Evolutionary conservation across 768 basidiomycete genomes (phyloP), one percentile per base, ranked within the genome.

Genomic region (Cyathus striatus): DNA sequence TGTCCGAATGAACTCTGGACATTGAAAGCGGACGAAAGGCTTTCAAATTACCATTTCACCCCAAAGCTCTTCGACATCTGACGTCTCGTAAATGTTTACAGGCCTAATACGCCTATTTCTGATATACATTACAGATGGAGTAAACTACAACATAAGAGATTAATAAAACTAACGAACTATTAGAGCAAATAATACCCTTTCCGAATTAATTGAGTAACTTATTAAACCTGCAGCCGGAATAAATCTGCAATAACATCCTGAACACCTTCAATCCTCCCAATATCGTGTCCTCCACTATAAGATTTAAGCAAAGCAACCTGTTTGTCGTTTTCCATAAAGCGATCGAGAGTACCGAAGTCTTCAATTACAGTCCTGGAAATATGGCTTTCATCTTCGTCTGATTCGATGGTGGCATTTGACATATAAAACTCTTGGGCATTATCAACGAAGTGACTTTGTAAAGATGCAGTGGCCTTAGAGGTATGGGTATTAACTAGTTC

Each of bases 251-350:
- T 72, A 10, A 76, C 63, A 57, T 86, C 84, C 49, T 88, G 83
- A 17, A 86, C 75, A 6, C 85, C 86, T 47, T 88, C 84, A 23
- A 78, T 62, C 2, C 72, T 59, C 10, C 78, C 78, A 36, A 86
- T 59, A 45, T 78, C 72, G 53, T 89, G 86, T 0, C 66, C 66
- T 5, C 86, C 86, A 47, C 67, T 69, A 21, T 65, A 50, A 1
- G 79, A 79, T 61, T 78, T 77, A 33, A 86, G 60, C 40, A 83
- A 65, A 4, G 75, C 72, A 5, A 86, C 68, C 40, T 68, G 74
- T 45, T 73, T 30, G n/a, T 30, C n/a, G 27, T 30, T n/a, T 30
- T 58, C 5, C 64, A 40, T 20, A 51, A 21, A 55, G 45, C 63
- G 55, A 59, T 43, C 83, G 75, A 56, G 82, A 66, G 45, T 67